These are phyloP conservation scores for Gnaphalium uliginosum DNA, from an alignment of 129 eudicot species.

Conservation along the genomic window DNA sequence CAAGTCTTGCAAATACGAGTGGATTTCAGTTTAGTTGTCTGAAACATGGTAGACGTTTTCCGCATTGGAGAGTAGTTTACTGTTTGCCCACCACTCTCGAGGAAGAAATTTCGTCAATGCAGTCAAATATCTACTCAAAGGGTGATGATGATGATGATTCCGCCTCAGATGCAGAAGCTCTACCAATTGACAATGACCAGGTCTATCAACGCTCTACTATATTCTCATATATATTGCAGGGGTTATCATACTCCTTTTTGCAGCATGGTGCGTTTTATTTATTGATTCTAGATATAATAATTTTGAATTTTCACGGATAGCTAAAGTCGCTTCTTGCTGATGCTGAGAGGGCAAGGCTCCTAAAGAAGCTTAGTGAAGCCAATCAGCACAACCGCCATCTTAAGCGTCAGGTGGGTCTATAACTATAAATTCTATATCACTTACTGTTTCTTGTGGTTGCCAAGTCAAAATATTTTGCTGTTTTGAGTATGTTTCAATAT, in stretches of 20 bases:
- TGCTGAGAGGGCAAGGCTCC: slow-evolving; percentile 77
- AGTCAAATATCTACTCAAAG: slow-evolving; percentile 37
- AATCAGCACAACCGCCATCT: slow-evolving; percentile 84
- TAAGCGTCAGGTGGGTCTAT: slow-evolving; percentile 71
- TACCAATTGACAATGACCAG: slow-evolving; percentile 52
- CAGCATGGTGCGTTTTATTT: slow-evolving; percentile 1
- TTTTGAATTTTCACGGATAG: slow-evolving; percentile 36
- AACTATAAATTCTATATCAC: not conserved
- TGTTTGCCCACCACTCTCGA: slow-evolving; percentile 53
- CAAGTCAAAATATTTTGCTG: not conserved
- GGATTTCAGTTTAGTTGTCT: slow-evolving; percentile 23
- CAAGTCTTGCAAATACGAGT: slow-evolving; percentile 20
- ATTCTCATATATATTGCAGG: not conserved
- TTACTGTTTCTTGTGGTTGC: not conserved
- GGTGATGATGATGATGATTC: slow-evolving; percentile 29
- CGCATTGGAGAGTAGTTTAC: slow-evolving; percentile 38
- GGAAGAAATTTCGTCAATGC: slow-evolving; percentile 47
- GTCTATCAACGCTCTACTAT: slow-evolving; percentile 29
- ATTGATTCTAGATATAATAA: not conserved
- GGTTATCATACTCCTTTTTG: not conserved
- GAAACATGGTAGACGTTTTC: slow-evolving; percentile 28
- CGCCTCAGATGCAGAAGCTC: slow-evolving; percentile 33
- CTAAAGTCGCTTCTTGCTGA: slow-evolving; percentile 68
- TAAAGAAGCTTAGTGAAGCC: slow-evolving; percentile 88
- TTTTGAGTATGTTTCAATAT: slow-evolving; percentile 10